A percentile compares a stretch with the other conserved stretches of the same genome.
These are phyloP conservation scores for Neocatenulostroma microsporum DNA, from an alignment of 2,329 filamentous ascomycete species.

Conservation along the genomic window DNA sequence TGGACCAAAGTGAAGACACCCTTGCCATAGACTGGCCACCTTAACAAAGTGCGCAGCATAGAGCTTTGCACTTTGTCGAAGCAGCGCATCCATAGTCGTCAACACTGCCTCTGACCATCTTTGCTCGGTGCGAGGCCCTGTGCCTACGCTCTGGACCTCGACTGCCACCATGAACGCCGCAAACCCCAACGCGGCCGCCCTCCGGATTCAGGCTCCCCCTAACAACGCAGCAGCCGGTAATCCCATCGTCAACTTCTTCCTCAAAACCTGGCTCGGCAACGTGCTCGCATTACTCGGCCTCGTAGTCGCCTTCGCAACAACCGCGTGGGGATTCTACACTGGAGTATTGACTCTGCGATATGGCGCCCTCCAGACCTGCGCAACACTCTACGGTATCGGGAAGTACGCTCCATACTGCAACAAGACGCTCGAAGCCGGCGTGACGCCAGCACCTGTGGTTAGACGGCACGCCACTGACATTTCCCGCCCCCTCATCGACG, in stretches of 20 bases:
- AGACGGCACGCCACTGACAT: too few species aligned
- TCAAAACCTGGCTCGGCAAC: not conserved
- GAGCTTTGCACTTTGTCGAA: too few species aligned
- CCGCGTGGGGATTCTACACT: not conserved
- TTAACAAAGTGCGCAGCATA: too few species aligned
- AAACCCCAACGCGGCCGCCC: not conserved
- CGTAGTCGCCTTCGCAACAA: not conserved
- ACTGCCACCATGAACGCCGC: not conserved
- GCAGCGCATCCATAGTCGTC: too few species aligned
- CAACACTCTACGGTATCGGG: not conserved
- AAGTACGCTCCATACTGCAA: slow-evolving; percentile 1
- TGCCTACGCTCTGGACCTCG: too few species aligned
- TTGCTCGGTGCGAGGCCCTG: too few species aligned
- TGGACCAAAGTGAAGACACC: too few species aligned
- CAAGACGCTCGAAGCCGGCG: not conserved
- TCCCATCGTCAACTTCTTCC: not conserved
- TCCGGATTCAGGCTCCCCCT: not conserved
- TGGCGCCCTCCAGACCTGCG: slow-evolving; percentile 1
- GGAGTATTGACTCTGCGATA: not conserved
- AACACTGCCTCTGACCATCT: too few species aligned
- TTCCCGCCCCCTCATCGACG: too few species aligned
- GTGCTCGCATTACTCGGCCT: not conserved
- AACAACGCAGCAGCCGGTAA: not conserved
- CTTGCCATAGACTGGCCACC: too few species aligned
- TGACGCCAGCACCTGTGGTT: not conserved